Percentiles rank a stretch among this genome's conserved stretches.
phyloP scores from a whole-genome alignment of 1,139 yeast species.

The Diutina pseudorugosa region DNA sequence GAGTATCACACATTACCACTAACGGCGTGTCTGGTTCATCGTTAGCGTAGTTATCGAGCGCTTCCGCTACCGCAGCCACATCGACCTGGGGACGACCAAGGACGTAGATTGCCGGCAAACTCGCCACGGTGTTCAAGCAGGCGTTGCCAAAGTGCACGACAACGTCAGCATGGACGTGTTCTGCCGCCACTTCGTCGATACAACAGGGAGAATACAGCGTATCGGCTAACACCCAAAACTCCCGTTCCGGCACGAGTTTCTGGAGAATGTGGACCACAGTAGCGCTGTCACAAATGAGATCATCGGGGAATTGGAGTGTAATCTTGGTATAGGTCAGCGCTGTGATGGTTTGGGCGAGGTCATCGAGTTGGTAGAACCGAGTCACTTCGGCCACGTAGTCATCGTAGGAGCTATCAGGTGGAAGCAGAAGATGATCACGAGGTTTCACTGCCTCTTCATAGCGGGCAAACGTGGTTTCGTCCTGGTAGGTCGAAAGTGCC shows the following conservation, averaged over 20 bases:
- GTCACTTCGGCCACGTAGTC: slow-evolving; percentile 20
- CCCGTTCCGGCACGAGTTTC: slow-evolving; percentile 11
- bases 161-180: slow-evolving; percentile 76
- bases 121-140: slow-evolving; percentile 68
- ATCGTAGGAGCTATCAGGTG: slow-evolving; percentile 13
- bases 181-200: slow-evolving; percentile 94
- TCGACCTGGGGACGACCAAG: slow-evolving; percentile 57
- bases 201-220: slow-evolving; percentile 94
- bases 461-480: slow-evolving; percentile 36
- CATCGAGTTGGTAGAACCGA: slow-evolving; percentile 41
- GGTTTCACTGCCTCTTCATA: slow-evolving; percentile 17
- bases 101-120: slow-evolving; percentile 62
- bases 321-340: slow-evolving; percentile 31
- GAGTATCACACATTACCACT: slow-evolving; percentile 58
- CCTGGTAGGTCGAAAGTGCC: slow-evolving; percentile 55
- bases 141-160: slow-evolving; percentile 95
- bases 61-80: slow-evolving; percentile 15
- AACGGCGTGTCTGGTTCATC: slow-evolving; percentile 24
- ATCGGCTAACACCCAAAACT: slow-evolving; percentile 78
- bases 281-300: slow-evolving; percentile 66
- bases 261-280: slow-evolving; percentile 45
- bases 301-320: slow-evolving; percentile 87
- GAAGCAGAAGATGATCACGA: slow-evolving; percentile 18
- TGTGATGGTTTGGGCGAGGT: slow-evolving; percentile 21
- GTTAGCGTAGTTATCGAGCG: slow-evolving; percentile 20